These are phyloP conservation scores for Beauveria pseudobassiana DNA, from an alignment of 2,329 filamentous ascomycete species.

Conservation along the genomic window DNA sequence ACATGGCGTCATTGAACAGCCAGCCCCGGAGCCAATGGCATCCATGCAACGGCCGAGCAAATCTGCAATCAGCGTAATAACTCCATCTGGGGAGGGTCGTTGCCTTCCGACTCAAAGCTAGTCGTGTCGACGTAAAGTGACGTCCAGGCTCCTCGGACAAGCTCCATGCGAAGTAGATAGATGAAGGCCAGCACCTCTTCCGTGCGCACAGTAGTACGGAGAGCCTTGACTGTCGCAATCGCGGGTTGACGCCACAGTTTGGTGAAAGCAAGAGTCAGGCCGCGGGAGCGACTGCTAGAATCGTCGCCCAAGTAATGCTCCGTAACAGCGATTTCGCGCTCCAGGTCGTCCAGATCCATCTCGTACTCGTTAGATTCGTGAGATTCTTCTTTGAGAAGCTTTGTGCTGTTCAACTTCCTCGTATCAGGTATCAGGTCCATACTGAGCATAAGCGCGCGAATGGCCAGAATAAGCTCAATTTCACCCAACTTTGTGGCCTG, in stretches of 20 bases:
- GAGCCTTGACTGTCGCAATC: conserved; percentile 50
- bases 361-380: conserved; percentile 28
- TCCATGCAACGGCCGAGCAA: conserved; percentile 68
- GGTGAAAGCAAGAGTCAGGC: conserved; percentile 60
- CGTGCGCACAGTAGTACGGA: conserved; percentile 56
- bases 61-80: conserved; percentile 63
- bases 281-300: conserved; percentile 52
- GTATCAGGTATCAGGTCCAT: conserved; percentile 50
- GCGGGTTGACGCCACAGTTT: conserved; percentile 62
- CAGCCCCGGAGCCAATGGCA: conserved; percentile 68
- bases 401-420: conserved; percentile 24
- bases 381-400: conserved; percentile 24
- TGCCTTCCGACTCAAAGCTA: conserved; percentile 34
- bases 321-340: conserved; percentile 60
- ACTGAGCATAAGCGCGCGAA: conserved; percentile 61
- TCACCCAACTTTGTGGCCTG: conserved; percentile 58
- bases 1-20: conserved; percentile 54
- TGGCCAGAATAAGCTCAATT: conserved; percentile 57
- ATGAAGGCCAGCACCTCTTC: conserved; percentile 66
- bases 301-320: conserved; percentile 61
- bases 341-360: conserved; percentile 52
- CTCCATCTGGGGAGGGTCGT: conserved; percentile 52
- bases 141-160: conserved; percentile 70
- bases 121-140: conserved; percentile 58
- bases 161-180: conserved; percentile 63